Conservation (phyloP, 176 grass and related monocot genomes). For the Triticum monococcum region DNA sequence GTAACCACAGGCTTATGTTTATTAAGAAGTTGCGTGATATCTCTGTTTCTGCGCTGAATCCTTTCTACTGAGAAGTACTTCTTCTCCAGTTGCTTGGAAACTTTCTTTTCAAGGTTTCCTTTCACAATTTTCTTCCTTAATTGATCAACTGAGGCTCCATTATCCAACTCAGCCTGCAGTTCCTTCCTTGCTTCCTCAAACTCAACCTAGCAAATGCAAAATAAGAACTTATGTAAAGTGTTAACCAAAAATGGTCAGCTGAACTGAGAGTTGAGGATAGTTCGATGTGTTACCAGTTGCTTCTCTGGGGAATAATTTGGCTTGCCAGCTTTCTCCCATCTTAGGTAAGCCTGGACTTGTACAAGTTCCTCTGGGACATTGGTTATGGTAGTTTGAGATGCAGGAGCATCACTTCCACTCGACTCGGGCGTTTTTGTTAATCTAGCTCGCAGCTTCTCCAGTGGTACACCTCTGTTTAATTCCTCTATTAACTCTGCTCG, state of each 20-base stretch:
- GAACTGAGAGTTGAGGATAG: conserved; percentile 11
- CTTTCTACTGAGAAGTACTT: conserved; percentile 85
- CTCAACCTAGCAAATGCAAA: conserved; percentile 58
- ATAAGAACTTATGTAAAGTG: conserved; percentile 18
- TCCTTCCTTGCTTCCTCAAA: conserved; percentile 89
- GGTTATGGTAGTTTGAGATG: conserved; percentile 19
- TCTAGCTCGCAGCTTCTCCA: conserved; percentile 72
- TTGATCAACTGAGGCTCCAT: conserved; percentile 61
- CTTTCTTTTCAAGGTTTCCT: conserved; percentile 72
- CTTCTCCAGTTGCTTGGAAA: conserved; percentile 73
- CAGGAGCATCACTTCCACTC: conserved; percentile 33
- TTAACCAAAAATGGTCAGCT: neutral
- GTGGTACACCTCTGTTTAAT: conserved; percentile 64
- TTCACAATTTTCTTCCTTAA: conserved; percentile 75
- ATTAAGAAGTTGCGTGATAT: conserved; percentile 63
- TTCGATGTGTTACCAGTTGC: conserved; percentile 56
- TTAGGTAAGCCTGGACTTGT: conserved; percentile 83
- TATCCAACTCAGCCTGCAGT: conserved; percentile 71
- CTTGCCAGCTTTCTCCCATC: conserved; percentile 95
- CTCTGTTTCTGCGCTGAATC: conserved; percentile 78
- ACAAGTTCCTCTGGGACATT: conserved; percentile 73
- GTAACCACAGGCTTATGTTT: conserved; percentile 49
- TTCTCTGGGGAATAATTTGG: conserved; percentile 86
- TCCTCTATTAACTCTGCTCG: conserved; percentile 81
- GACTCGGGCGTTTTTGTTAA: conserved; percentile 67